These are phyloP conservation scores for Platanthera zijinensis DNA, from an alignment of 106 monocot genomes.

Conservation along the genomic window DNA sequence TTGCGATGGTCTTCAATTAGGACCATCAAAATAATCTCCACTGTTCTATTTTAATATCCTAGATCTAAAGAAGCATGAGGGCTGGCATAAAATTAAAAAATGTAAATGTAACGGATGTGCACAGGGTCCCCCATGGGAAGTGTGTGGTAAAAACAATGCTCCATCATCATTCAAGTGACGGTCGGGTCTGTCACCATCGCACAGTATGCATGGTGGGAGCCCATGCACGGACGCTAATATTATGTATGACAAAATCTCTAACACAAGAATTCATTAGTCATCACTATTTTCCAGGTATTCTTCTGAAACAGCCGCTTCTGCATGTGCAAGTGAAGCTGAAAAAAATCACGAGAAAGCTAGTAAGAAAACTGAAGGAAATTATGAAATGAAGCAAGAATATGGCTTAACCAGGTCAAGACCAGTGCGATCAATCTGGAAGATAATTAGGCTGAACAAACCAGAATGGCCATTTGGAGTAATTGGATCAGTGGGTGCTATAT, in stretches of 20 bases:
- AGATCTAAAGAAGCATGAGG: no score
- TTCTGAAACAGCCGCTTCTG: conserved; percentile 2
- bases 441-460: conserved; percentile 20
- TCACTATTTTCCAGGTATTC: conserved; percentile 12
- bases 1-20: no score
- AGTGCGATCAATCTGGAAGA: conserved; percentile 16
- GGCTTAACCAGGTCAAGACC: neutral
- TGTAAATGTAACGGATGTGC: no score
- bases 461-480: conserved; percentile 28
- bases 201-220: no score
- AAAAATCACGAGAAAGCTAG: conserved; percentile 6
- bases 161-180: no score
- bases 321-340: conserved; percentile 3
- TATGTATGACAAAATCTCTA: neutral
- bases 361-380: neutral
- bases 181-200: no score
- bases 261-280: neutral
- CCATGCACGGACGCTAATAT: no score
- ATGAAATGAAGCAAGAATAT: neutral
- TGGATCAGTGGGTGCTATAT: conserved; percentile 22
- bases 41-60: no score
- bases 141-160: no score
- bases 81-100: no score
- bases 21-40: no score
- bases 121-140: no score